Percentiles rank a stretch among this genome's conserved stretches.
These are phyloP conservation scores for Schizophyllum amplum DNA, from an alignment of 1,284 basidiomycete species.

Conservation along the genomic window DNA sequence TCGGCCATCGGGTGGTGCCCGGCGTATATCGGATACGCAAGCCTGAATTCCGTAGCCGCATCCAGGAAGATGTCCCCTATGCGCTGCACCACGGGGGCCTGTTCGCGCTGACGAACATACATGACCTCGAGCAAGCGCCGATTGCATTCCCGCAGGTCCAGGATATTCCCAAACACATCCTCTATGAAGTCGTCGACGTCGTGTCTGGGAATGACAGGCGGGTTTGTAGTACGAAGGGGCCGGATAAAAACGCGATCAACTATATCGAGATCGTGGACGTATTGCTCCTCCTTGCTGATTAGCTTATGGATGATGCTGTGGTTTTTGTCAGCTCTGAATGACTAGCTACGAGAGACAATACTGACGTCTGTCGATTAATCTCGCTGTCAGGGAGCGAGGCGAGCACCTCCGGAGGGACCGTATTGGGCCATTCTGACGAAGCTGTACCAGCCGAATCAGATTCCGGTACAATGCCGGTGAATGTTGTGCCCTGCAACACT, in stretches of 20 bases:
- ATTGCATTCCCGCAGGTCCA: conserved; percentile 79
- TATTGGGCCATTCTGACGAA: conserved; percentile 67
- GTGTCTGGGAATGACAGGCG: conserved; percentile 61
- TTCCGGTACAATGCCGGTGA: conserved; percentile 14
- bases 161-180: conserved; percentile 83
- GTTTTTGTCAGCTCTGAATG: conserved; percentile 5
- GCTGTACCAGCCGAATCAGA: conserved; percentile 19
- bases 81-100: conserved; percentile 73
- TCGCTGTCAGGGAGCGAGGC: conserved; percentile 67
- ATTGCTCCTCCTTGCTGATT: conserved; percentile 86
- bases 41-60: conserved; percentile 82
- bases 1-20: conserved; percentile 84
- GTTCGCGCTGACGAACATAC: conserved; percentile 83
- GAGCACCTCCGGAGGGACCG: conserved; percentile 63
- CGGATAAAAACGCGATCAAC: conserved; percentile 83
- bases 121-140: conserved; percentile 77
- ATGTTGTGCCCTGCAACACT: conserved; percentile 9
- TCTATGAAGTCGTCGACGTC: conserved; percentile 78
- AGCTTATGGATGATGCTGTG: conserved; percentile 87
- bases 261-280: conserved; percentile 81
- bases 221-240: conserved; percentile 62
- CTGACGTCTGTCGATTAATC: conserved; percentile 76
- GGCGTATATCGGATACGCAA: conserved; percentile 82
- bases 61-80: conserved; percentile 91
- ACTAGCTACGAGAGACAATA: conserved; percentile 3